Evolutionary conservation across 805 yeast genomes (phyloP).

Genomic region (Candida chilensis): DNA sequence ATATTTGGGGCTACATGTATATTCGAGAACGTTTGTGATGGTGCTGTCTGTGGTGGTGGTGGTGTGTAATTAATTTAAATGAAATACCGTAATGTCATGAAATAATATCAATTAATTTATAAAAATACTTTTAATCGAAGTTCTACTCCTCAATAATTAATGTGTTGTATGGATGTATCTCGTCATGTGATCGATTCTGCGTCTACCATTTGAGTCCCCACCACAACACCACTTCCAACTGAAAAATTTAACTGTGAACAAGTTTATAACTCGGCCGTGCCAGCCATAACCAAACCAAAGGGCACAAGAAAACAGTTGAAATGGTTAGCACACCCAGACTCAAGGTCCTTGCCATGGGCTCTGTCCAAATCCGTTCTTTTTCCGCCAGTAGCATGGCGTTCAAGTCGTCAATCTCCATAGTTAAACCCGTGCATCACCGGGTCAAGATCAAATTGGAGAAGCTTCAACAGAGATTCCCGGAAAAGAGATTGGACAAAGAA

Average conservation of each 20-base stretch:
- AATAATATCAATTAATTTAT: too few relatives aligned
- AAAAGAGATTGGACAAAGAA: conserved; percentile 52
- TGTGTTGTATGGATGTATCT: too few relatives aligned
- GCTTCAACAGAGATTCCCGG: conserved; percentile 69
- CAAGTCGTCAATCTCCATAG: conserved; percentile 48
- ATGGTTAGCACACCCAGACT: background rate
- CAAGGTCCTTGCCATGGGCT: background rate
- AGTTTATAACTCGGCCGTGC: background rate
- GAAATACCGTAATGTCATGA: too few relatives aligned
- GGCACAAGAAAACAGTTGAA: conserved; percentile 11
- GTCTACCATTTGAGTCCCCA: too few relatives aligned
- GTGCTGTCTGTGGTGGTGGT: too few relatives aligned
- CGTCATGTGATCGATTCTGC: too few relatives aligned
- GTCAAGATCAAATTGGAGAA: conserved; percentile 67
- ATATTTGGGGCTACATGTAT: too few relatives aligned
- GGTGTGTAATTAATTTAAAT: too few relatives aligned
- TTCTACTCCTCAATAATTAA: too few relatives aligned
- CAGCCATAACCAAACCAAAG: background rate
- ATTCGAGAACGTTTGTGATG: too few relatives aligned
- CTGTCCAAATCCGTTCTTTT: conserved; percentile 19
- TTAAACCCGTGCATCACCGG: conserved; percentile 87
- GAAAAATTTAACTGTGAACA: background rate
- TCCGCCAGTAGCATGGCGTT: conserved; percentile 38
- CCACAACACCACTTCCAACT: background rate
- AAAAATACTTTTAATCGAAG: too few relatives aligned